These are phyloP conservation scores for Phialocephala sp. DNA, from an alignment of 2,329 filamentous ascomycete genomes.

Conservation along the genomic window DNA sequence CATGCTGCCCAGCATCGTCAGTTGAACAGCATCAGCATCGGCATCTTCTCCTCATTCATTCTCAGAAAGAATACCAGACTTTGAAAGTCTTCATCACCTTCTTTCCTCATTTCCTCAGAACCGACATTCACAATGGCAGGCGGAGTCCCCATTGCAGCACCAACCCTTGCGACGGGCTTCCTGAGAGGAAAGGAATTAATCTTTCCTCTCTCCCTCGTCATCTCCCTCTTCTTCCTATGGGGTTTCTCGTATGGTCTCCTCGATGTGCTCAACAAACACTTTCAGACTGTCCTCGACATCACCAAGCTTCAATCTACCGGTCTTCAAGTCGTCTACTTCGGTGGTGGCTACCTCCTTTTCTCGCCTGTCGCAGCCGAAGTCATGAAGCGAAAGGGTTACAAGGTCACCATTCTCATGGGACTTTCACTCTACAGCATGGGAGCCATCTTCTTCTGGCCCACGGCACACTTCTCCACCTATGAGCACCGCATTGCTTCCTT, in stretches of 20 bases:
- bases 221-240: conserved; percentile 85
- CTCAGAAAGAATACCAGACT: conserved; percentile 12
- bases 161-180: conserved; percentile 47
- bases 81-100: conserved; percentile 18
- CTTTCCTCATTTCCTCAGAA: conserved; percentile 2
- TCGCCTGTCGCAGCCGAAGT: conserved; percentile 73
- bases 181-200: conserved; percentile 49
- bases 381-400: conserved; percentile 76
- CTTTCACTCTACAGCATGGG: conserved; percentile 75
- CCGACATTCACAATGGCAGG: conserved; percentile 46
- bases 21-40: conserved; percentile 26
- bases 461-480: conserved; percentile 68
- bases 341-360: conserved; percentile 70
- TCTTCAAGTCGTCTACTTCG: conserved; percentile 74
- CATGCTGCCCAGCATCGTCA: conserved; percentile 19
- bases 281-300: conserved; percentile 66
- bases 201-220: conserved; percentile 62
- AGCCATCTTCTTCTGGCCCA: conserved; percentile 83
- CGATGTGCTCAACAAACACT: conserved; percentile 77
- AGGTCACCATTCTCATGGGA: conserved; percentile 78
- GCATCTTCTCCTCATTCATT: conserved; percentile 17
- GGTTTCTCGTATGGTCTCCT: conserved; percentile 87
- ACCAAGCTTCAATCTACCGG: conserved; percentile 67
- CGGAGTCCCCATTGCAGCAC: conserved; percentile 46
- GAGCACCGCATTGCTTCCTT: conserved; percentile 64